Base-by-base conservation (phyloP, 129 eudicot genomes). In the Silybum marianum region DNA sequence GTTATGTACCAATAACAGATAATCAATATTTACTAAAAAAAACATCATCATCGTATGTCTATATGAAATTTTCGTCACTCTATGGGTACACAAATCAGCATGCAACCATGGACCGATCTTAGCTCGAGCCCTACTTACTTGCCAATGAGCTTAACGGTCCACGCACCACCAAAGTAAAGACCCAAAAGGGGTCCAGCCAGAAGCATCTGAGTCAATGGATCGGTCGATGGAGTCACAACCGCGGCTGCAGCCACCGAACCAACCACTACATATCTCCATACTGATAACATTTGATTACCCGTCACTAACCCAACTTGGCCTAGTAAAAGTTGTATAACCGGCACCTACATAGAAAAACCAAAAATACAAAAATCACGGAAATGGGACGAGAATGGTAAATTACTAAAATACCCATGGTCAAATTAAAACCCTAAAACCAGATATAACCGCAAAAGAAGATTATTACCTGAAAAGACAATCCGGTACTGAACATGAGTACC, bases 111-210 rank as follows among this genome's bases (percentile, higher is more conserved):
- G 60, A 72, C 32, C 26, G 46, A 38, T 80, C 48, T 81, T 51
- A 69, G 30, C 25, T 44, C 24, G 58, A 71, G 12, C 73, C 36
- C 36, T 69, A 75, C 72, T 86, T 84, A 95, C 77, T 92, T 90
- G 4, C 98, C 98, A 0, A 84, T 88, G 73, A 89, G 88, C 92
- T 92, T 95, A 71, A 95, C 98, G 19, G 85, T 85, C 88, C 89
- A 90, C 26, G 99, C 99, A 39, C 99, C 99, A 39, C 97, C 98
- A 58, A 95, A 90, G 85, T 95, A 95, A 68, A 95, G 96, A 67
- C 97, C 98, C 80, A 95, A 75, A 69, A 95, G 98, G 32, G 98
- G 98, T 19, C 97, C 98, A 9, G 98, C 98, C 23, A 95, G 87
- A 86, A 95, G 98, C 88, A 95, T 72, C 82, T 95, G 98, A 8